Evolutionary conservation across 345 rosid species (phyloP), one percentile per base, ranked within the genome.

Genomic region (Raphanus sativus): DNA sequence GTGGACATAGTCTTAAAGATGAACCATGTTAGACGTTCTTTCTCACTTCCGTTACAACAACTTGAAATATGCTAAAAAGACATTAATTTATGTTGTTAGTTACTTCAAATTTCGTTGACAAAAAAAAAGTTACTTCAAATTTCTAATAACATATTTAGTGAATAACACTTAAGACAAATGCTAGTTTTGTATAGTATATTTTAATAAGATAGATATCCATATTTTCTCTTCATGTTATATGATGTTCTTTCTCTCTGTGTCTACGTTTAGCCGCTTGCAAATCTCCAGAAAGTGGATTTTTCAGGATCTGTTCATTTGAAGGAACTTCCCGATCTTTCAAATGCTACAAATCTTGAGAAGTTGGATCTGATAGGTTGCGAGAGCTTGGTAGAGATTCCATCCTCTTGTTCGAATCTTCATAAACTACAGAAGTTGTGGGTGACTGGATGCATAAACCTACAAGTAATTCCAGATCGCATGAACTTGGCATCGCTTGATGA

Each of bases 401-500:
- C 65, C 11, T 29, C 65, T 62, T 55, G 11, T 50, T 40, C 38
- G n/a, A 9, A 69, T 16, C 81, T 71, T 29, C 55, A 69, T 2
- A 73, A 75, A 36, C 79, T 84, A 0, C 6, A 62, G 21, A 0
- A 0, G 2, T 29, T 81, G 61, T 0, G 0, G 30, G 7, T 81
- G 55, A 8, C 0, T 10, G 42, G 1, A 4, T 81, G 83, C 24
- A 36, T 2, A 42, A 71, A 62, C 29, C 72, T 78, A 21, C 28
- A 66, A 45, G 7, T 10, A 8, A 25, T 78, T 65, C 81, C 81
- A 16, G 25, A 6, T 2, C 0, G 60, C 16, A 33, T 73, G 69
- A 32, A 73, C 66, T 32, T 67, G 28, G 60, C 28, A 42, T 84
- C 54, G 3, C 73, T 71, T 40, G 55, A 30, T n/a, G 0, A 0